Percentiles rank a stretch among this genome's conserved stretches.
Evolutionary conservation across 331 rosid species (phyloP).

Genomic region (Telfairia occidentalis): DNA sequence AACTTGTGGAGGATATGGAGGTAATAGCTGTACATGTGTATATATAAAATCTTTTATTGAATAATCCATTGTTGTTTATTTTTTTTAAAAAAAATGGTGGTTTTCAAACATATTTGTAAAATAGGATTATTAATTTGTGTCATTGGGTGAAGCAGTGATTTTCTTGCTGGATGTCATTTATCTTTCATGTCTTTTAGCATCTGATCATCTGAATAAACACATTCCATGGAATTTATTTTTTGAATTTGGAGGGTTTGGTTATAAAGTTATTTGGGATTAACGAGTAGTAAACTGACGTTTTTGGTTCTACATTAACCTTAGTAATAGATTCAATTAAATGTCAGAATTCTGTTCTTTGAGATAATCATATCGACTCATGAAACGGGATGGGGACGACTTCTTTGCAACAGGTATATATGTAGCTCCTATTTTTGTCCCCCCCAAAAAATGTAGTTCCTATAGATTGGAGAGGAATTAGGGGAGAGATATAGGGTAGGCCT

Average conservation of each 20-base stretch:
- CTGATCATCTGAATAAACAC: neutral
- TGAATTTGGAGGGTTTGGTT: neutral
- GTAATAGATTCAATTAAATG: no score
- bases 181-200: neutral
- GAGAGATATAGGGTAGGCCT: neutral
- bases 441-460: no score
- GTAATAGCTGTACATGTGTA: neutral
- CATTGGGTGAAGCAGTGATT: neutral
- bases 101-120: neutral
- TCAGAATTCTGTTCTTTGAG: no score
- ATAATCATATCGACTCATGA: no score
- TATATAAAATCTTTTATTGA: neutral
- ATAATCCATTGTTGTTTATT: neutral
- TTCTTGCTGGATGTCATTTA: neutral
- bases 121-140: neutral
- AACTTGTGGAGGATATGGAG: constrained; percentile 8
- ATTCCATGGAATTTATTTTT: neutral
- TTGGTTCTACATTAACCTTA: no score
- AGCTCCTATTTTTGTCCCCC: no score
- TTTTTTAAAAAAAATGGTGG: neutral
- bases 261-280: neutral
- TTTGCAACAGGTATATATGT: no score
- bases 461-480: no score
- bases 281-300: neutral
- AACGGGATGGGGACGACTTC: no score